phyloP scores from a whole-genome alignment of 2,329 filamentous ascomycete species.

The Xylaria sp. region DNA sequence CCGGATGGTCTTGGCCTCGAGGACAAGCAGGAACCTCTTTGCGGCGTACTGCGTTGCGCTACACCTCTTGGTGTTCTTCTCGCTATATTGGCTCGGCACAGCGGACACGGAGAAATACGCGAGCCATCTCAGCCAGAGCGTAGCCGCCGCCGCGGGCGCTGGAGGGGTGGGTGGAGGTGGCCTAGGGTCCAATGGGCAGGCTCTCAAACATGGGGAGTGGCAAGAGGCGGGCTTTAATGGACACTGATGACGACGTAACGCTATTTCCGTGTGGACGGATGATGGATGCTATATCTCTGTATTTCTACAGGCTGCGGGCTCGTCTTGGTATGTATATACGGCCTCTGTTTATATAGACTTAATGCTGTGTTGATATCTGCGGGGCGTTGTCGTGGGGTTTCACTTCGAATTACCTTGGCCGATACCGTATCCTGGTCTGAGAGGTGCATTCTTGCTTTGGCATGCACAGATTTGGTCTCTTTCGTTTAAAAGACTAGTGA shows the following conservation, averaged over 20 bases:
- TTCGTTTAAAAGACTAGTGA: too few species aligned
- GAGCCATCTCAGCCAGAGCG: constrained; percentile 58
- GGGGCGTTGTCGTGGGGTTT: too few species aligned
- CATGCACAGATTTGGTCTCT: too few species aligned
- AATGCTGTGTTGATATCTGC: too few species aligned
- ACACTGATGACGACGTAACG: constrained; percentile 37
- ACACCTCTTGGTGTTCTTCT: constrained; percentile 84
- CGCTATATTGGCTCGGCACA: constrained; percentile 83
- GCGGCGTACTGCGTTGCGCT: constrained; percentile 88
- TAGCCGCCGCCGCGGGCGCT: constrained; percentile 52
- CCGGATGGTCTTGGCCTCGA: constrained; percentile 85
- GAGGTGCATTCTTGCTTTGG: too few species aligned
- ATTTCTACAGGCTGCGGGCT: constrained; percentile 12
- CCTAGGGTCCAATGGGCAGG: constrained; percentile 34
- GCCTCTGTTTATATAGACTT: too few species aligned
- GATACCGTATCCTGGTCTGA: too few species aligned
- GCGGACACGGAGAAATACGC: constrained; percentile 68
- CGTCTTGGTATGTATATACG: too few species aligned
- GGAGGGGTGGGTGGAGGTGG: constrained; percentile 44
- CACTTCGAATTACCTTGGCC: too few species aligned
- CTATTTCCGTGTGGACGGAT: background rate
- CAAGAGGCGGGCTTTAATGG: constrained; percentile 65
- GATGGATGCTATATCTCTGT: constrained; percentile 10
- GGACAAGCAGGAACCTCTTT: constrained; percentile 91
- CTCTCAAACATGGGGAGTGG: constrained; percentile 60